phyloP scores from a whole-genome alignment of 805 yeast species.

The Nakazawaea populi region DNA sequence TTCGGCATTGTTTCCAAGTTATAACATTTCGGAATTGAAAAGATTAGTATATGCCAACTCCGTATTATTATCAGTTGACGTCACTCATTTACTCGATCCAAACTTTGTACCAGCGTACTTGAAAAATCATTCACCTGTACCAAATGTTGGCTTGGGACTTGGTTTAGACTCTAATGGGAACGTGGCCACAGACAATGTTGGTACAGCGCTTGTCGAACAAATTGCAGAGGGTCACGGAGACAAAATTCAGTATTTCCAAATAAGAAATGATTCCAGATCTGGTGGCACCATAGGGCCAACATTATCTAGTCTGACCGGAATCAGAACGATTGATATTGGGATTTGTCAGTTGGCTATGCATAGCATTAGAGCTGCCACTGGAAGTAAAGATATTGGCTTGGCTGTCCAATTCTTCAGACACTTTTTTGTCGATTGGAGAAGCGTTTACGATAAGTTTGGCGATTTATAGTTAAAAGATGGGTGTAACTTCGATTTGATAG shows the following conservation, averaged over 20 bases:
- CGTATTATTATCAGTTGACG: slow-evolving; percentile 78
- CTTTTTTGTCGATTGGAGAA: slow-evolving; percentile 64
- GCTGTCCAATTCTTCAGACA: slow-evolving; percentile 68
- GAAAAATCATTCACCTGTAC: slow-evolving; percentile 74
- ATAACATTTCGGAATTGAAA: background rate
- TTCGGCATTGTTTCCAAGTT: slow-evolving; percentile 1
- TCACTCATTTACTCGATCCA: slow-evolving; percentile 77
- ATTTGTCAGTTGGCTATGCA: slow-evolving; percentile 85
- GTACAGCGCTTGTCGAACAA: slow-evolving; percentile 63
- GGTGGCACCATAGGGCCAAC: slow-evolving; percentile 89
- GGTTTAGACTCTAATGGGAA: slow-evolving; percentile 75
- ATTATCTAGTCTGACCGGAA: slow-evolving; percentile 58
- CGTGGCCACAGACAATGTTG: slow-evolving; percentile 76
- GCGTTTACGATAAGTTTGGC: slow-evolving; percentile 43
- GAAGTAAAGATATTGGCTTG: slow-evolving; percentile 69
- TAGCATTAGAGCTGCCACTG: slow-evolving; percentile 75
- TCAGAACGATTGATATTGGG: slow-evolving; percentile 75
- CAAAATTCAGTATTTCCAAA: slow-evolving; percentile 73
- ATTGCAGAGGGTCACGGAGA: slow-evolving; percentile 62
- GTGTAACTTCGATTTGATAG: too few species aligned
- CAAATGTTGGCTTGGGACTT: slow-evolving; percentile 69
- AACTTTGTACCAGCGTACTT: slow-evolving; percentile 61
- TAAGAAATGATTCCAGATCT: slow-evolving; percentile 76
- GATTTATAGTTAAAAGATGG: slow-evolving; percentile 1
- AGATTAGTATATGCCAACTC: slow-evolving; percentile 49